Conservation (phyloP, 2,329 filamentous ascomycete species). For the Neonectria ditissima region DNA sequence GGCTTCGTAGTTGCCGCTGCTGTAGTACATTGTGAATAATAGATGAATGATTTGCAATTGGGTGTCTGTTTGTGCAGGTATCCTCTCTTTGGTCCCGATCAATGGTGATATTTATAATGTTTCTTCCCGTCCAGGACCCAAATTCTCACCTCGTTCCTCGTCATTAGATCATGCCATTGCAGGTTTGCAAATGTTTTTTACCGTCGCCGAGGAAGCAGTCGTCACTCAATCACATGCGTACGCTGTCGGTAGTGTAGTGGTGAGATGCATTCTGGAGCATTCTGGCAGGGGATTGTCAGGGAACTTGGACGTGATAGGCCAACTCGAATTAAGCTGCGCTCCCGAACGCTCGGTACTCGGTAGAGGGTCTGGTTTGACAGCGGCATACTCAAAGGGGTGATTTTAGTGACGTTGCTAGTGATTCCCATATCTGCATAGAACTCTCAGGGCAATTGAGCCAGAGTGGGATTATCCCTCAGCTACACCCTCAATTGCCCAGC, state of each 20-base stretch:
- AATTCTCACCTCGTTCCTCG: background rate
- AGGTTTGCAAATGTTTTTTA: background rate
- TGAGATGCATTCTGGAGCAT: background rate
- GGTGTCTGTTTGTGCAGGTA: background rate
- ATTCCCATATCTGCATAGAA: background rate
- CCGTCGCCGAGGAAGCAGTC: background rate
- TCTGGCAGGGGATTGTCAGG: background rate
- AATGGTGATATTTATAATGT: background rate
- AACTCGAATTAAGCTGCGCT: background rate
- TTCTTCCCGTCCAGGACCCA: background rate
- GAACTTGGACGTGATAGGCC: background rate
- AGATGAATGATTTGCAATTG: background rate
- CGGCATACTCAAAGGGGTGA: background rate
- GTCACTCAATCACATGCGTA: background rate
- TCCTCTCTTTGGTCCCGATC: background rate
- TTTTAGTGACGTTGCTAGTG: background rate
- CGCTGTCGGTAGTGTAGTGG: background rate
- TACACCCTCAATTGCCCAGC: background rate
- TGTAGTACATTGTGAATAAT: slow-evolving; percentile 28
- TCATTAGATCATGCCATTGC: background rate
- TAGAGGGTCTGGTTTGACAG: background rate
- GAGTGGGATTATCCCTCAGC: background rate
- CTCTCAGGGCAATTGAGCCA: background rate
- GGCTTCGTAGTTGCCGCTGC: slow-evolving; percentile 29
- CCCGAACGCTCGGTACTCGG: background rate